Evolutionary conservation across 495 filamentous ascomycete genomes (phyloP).

Genomic region (Neurospora cerealis): DNA sequence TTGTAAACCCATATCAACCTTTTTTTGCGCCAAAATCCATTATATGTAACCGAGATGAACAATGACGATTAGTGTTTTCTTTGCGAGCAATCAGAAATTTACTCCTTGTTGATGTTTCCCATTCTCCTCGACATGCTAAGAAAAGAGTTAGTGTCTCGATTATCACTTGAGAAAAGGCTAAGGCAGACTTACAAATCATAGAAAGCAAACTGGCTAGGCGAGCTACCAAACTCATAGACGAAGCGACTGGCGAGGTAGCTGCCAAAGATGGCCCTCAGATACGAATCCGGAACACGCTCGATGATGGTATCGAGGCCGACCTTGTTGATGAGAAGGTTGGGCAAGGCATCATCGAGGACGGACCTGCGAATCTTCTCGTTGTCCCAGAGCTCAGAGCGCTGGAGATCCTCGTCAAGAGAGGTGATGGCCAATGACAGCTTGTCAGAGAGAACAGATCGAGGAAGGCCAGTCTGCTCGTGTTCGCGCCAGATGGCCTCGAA

Average conservation of each 20-base stretch:
- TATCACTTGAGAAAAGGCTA: not conserved
- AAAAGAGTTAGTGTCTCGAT: conserved; percentile 14
- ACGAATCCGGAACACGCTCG: conserved; percentile 78
- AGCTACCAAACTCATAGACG: conserved; percentile 88
- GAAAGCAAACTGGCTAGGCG: conserved; percentile 93
- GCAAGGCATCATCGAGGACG: conserved; percentile 78
- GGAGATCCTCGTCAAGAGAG: conserved; percentile 87
- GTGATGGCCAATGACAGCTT: conserved; percentile 86
- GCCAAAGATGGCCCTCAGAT: conserved; percentile 90
- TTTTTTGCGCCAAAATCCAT: not conserved
- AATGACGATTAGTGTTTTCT: not conserved
- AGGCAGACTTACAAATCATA: conserved; percentile 79
- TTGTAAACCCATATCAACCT: not conserved
- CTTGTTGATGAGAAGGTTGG: conserved; percentile 72
- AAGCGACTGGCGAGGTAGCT: conserved; percentile 91
- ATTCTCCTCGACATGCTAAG: conserved; percentile 40
- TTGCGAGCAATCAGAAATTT: not conserved
- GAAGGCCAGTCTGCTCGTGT: conserved; percentile 66
- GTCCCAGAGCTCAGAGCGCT: conserved; percentile 85
- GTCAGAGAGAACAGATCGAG: conserved; percentile 79
- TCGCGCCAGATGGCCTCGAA: conserved; percentile 98
- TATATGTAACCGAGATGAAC: not conserved
- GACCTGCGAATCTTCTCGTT: conserved; percentile 65
- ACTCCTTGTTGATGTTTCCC: conserved; percentile 22
- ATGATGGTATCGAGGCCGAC: conserved; percentile 85